A percentile compares a stretch with the other conserved stretches of the same genome.
phyloP scores from a whole-genome alignment of 305 asterid genomes.

The Nicotiana rustica region DNA sequence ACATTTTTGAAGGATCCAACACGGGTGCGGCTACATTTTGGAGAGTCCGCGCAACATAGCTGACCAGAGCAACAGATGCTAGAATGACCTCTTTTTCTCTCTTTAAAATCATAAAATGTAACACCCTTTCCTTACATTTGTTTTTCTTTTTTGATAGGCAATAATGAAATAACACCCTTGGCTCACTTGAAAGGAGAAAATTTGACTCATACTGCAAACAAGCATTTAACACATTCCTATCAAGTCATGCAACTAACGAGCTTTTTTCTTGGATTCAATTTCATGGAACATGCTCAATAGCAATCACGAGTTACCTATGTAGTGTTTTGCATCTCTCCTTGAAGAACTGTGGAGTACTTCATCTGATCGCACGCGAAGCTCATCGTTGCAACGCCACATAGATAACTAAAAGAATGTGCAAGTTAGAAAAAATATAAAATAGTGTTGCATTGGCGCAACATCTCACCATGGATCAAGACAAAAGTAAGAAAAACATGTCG shows the following conservation, averaged over 20 bases:
- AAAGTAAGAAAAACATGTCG: conserved; percentile 5
- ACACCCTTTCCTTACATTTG: neutral
- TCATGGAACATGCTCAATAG: neutral
- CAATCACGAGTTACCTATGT: conserved; percentile 47
- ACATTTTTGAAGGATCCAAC: no score
- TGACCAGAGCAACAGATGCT: neutral
- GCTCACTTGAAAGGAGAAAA: conserved; percentile 15
- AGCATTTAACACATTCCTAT: neutral
- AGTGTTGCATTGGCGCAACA: neutral
- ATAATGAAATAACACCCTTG: conserved; percentile 4
- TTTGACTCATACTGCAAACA: conserved; percentile 7
- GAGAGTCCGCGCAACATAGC: no score
- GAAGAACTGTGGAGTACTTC: conserved; percentile 58
- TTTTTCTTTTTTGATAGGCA: neutral
- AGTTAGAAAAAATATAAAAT: neutral
- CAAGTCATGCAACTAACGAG: neutral
- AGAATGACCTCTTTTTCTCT: neutral
- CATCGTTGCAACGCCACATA: conserved; percentile 69
- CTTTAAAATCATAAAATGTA: conserved; percentile 10
- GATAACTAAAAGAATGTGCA: conserved; percentile 48
- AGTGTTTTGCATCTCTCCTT: conserved; percentile 61
- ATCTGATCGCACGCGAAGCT: conserved; percentile 53
- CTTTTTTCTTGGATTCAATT: neutral
- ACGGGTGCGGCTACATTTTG: no score
- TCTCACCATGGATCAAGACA: conserved; percentile 24